A percentile compares a stretch with the other conserved stretches of the same genome.
phyloP scores from a whole-genome alignment of 1,139 yeast species.

The Kodamaea suecica region DNA sequence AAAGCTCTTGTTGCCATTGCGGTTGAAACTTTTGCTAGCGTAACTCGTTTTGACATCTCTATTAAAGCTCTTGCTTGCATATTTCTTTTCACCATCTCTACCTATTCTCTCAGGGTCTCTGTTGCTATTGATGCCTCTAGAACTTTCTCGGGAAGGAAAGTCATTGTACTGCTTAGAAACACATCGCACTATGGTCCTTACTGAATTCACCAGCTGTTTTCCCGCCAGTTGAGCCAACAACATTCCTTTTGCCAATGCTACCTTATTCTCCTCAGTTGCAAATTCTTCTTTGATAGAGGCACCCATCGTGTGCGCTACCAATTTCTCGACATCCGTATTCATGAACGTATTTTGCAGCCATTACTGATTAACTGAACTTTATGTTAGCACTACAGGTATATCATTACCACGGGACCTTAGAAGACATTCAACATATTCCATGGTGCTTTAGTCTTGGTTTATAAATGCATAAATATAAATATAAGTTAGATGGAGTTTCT shows the following conservation, averaged over 20 bases:
- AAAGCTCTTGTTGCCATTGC: neutral
- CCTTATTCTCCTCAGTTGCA: neutral
- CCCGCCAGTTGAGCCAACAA: neutral
- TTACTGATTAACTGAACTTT: too few species aligned
- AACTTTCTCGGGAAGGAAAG: neutral
- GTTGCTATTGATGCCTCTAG: neutral
- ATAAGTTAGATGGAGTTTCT: slow-evolving; percentile 66
- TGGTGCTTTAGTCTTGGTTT: too few species aligned
- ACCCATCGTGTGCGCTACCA: neutral
- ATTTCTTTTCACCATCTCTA: neutral
- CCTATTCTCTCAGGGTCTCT: too few species aligned
- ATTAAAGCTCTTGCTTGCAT: neutral
- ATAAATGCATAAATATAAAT: too few species aligned
- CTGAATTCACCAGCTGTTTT: neutral
- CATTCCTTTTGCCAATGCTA: neutral
- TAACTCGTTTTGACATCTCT: neutral
- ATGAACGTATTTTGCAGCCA: neutral
- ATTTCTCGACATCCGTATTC: too few species aligned
- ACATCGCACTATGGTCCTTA: neutral
- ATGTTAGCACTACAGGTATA: too few species aligned
- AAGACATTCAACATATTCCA: too few species aligned
- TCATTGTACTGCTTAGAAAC: neutral
- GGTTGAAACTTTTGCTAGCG: neutral
- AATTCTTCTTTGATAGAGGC: neutral
- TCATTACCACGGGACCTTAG: slow-evolving; percentile 1